Base-by-base conservation (phyloP, 2,329 filamentous ascomycete species). In the Diaporthe citri region DNA sequence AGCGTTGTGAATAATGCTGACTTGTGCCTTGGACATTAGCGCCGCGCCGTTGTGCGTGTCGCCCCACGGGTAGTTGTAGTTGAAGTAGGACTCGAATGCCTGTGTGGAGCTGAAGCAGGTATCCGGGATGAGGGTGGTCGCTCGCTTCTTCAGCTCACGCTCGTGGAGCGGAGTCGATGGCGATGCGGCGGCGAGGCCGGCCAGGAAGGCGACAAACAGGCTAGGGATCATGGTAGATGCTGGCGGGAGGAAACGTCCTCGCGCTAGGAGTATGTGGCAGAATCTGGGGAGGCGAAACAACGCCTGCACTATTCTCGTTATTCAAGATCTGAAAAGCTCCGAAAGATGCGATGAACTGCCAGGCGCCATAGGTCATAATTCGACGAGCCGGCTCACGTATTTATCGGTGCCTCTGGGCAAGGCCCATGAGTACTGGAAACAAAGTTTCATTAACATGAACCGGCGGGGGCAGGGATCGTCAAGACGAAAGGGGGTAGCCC, bases 41-140 rank as follows among this genome's bases (percentile, higher is more conserved):
- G 88, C 88, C 1, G 84, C 87, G 46, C 88, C 88, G 78, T 90
- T 90, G 81, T 90, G 88, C 73, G 87, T 85, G 20, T 84, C 86
- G 22, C 88, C 88, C 88, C 88, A 89, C 0, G 87, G 88, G 77
- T 90, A 90, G 74, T 87, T 85, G 79, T 88, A 88, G 57, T 80
- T 80, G 81, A 87, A 90, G 79, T 87, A 80, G 8, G 79, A 75
- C 52, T 84, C 81, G 48, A 86, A 83, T 72, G 80, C 76, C 28
- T 80, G 62, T 55, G 81, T 79, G 2, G 82, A 82, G 74, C 82
- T 78, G 77, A 84, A 84, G 72, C 80, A 82, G 13, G 82, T 82
- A 25, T 76, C 82, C 0, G 83, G 83, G 70, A 84, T 84, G 17
- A 84, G 81, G 0, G 82, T 82, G 25, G 77, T 79, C n/a, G 74